Percentiles rank a stretch among this genome's conserved stretches.
Conservation (phyloP, 805 yeast species). For the Metschnikowia borealis region DNA sequence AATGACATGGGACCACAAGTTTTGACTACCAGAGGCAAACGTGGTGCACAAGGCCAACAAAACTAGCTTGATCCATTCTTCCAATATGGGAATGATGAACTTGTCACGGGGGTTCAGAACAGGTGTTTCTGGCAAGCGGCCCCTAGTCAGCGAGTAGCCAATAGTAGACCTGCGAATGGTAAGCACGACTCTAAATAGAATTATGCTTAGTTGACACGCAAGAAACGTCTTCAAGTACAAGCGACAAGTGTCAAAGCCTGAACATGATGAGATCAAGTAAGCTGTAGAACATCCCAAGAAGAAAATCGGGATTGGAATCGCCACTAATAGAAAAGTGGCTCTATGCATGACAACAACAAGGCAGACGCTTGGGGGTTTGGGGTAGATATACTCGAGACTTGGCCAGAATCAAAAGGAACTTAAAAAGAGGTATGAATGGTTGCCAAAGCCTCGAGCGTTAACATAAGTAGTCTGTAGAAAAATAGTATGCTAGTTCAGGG, state of each 20-base stretch:
- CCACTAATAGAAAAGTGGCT: slow-evolving; percentile 1
- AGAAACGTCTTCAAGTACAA: slow-evolving; percentile 3
- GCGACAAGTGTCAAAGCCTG: neutral
- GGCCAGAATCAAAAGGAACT: neutral
- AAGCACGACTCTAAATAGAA: slow-evolving; percentile 3
- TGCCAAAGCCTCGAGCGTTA: neutral
- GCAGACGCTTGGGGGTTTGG: neutral
- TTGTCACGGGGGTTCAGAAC: slow-evolving; percentile 5
- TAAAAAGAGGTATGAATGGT: neutral
- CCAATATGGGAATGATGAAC: slow-evolving; percentile 10
- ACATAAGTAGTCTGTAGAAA: neutral
- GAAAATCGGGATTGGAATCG: slow-evolving; percentile 2
- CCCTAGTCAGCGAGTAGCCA: neutral
- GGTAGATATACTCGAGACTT: neutral
- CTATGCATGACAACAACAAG: slow-evolving; percentile 5
- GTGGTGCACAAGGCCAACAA: slow-evolving; percentile 2
- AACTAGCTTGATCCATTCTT: slow-evolving; percentile 6
- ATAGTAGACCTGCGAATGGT: slow-evolving; percentile 7
- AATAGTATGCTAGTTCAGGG: slow-evolving; percentile 1
- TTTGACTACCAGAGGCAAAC: neutral
- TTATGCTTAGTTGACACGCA: slow-evolving; percentile 6
- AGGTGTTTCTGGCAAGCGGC: slow-evolving; percentile 11
- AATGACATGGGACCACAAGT: slow-evolving; percentile 5
- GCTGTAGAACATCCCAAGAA: neutral
- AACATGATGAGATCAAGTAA: neutral